phyloP scores from a whole-genome alignment of 2,329 filamentous ascomycete species.

The Epichloe coenophiala region DNA sequence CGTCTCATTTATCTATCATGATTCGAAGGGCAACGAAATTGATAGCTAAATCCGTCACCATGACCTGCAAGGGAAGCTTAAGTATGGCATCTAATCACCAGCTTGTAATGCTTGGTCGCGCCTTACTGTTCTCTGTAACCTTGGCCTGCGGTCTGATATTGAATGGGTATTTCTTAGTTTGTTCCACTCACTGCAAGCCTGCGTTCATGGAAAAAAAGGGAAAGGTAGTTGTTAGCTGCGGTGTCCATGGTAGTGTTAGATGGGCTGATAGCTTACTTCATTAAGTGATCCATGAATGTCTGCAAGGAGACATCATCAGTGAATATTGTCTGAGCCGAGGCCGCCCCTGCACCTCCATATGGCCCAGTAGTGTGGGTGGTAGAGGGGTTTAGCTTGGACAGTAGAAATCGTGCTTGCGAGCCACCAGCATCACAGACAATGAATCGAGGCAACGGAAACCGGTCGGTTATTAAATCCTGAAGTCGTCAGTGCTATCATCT shows the following conservation, averaged over 20 bases:
- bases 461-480: conserved; percentile 89
- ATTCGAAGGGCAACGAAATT: not conserved
- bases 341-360: conserved; percentile 73
- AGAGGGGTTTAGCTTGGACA: conserved; percentile 94
- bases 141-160: not conserved
- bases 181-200: conserved; percentile 51
- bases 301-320: conserved; percentile 96
- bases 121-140: not conserved
- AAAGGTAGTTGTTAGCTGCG: conserved; percentile 2
- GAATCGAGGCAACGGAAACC: conserved; percentile 95
- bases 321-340: conserved; percentile 94
- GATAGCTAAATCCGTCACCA: not conserved
- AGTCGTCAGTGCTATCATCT: conserved; percentile 9
- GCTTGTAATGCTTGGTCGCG: not conserved
- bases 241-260: not conserved
- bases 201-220: not conserved
- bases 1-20: not conserved
- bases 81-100: not conserved
- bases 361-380: conserved; percentile 91
- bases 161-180: conserved; percentile 27
- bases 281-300: conserved; percentile 98
- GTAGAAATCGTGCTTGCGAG: conserved; percentile 89
- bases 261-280: conserved; percentile 58
- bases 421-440: conserved; percentile 98
- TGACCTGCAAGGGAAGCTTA: not conserved